Base-by-base conservation (phyloP, 2,329 filamentous ascomycete species). In the Neofusicoccum umdonicola region DNA sequence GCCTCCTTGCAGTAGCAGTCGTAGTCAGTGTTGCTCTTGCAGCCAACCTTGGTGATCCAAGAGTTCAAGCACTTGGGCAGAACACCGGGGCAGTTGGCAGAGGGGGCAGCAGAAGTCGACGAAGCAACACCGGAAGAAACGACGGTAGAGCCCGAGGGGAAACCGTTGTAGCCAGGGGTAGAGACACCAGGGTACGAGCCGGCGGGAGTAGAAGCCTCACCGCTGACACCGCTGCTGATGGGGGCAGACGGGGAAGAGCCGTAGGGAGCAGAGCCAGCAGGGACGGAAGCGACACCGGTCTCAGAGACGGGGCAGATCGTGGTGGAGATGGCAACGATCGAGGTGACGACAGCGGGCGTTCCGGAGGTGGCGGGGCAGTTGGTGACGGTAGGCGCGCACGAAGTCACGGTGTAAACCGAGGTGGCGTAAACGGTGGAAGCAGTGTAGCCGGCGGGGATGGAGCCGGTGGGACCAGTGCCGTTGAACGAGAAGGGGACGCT, bases 51-150 rank as follows among this genome's bases (percentile, higher is more conserved):
- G 73, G 73, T 68, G 47, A 96, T 80, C 91, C 92, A 97, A 72
- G 93, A 96, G 86, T 94, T 95, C 80, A 98, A 82, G 83, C 94
- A 98, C 74, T 87, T 87, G 68, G 94, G 93, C 57, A 97, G 89
- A 54, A 93, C 85, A 31, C 83, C 80, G 65, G 93, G 92, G 80
- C 87, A 87, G 65, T 71, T 58, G 19, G 67, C 57, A 41, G 54
- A 64, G 31, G 56, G 63, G 66, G 67, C 68, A 27, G 68, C 68
- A 52, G 66, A 66, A 31, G 42, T 62, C 19, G 66, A 57, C 3
- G 41, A 50, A 17, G 67, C 51, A 48, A 65, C 44, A 35, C 63
- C 54, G 37, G 65, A 57, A 15, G 62, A 62, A 15, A 44, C 51
- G 35, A 45, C 51, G 37, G n/a, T 58, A n/a, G 51, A 54, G 39